Evolutionary conservation across 1,139 yeast species (phyloP), one percentile per base, ranked within the genome.

Genomic region (Saccharomyces uvarum): DNA sequence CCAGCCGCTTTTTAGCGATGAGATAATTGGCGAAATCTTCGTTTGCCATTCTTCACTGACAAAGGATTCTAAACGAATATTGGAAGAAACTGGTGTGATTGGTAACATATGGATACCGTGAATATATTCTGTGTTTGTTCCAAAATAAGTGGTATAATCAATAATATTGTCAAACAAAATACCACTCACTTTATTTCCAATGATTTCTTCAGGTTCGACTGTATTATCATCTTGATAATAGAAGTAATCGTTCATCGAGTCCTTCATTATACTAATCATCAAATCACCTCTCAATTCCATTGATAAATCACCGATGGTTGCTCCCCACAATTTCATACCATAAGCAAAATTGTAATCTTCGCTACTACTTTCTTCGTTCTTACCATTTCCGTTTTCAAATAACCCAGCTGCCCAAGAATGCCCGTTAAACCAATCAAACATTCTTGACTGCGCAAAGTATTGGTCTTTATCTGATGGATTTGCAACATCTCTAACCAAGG

Each of bases 21-120:
- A 77, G 6, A 85, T 79, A 56, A 89, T 77, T 4, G 70, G 54
- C 7, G 72, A 61, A 21, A 84, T 67, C 57, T 74, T 77, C 51
- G 77, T 73, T 9, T 74, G 74, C 97, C 97, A 93, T 73, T 93
- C 98, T 72, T 90, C 83, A 61, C 75, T 65, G 19, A 86, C 96
- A 70, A 83, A 93, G 0, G 75, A 71, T 1, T 90, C 80, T 4
- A 77, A 75, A 69, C 98, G 80, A 48, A 90, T 78, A 59, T 79
- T 82, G 0, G 95, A 83, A 16, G 97, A 85, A 14, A 88, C 82
- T 0, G 97, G 93, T 0, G 96, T 89, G 51, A 88, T 75, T 26
- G 99, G 96, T 56, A 93, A 77, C 85, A 93, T 93, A 69, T 93
- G 98, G 59, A 93, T 91, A 67, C 97, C 97, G 66, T 91, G 98